Evolutionary conservation across 176 grass and related monocot genomes (phyloP).

Genomic region (Musa itinerans): DNA sequence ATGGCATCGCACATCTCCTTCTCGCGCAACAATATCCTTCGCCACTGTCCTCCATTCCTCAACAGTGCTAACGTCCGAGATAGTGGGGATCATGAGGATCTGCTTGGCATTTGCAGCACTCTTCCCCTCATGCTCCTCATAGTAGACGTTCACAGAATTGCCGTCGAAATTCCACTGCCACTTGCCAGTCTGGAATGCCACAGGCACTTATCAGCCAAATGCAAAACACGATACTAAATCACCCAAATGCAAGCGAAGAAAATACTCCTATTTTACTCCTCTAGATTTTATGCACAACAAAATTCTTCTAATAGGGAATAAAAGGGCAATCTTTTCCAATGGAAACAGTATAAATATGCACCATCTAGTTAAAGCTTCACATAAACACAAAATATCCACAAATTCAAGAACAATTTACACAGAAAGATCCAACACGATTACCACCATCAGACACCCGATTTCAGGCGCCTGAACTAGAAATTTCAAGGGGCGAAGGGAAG

Average conservation of each 20-base stretch:
- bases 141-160: conserved; percentile 56
- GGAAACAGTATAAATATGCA: background rate
- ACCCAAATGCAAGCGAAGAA: background rate
- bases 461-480: background rate
- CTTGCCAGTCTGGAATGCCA: conserved; percentile 59
- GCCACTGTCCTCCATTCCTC: conserved; percentile 78
- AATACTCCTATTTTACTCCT: background rate
- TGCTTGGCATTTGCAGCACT: conserved; percentile 49
- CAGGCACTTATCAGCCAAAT: conserved; percentile 8
- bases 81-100: conserved; percentile 90
- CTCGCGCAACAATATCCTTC: conserved; percentile 55
- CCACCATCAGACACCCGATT: background rate
- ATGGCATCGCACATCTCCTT: conserved; percentile 53
- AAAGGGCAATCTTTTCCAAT: background rate
- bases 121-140: conserved; percentile 52
- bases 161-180: conserved; percentile 85
- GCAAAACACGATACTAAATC: conserved; percentile 15
- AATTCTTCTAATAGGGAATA: background rate
- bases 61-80: conserved; percentile 94
- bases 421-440: background rate
- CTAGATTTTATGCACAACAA: background rate
- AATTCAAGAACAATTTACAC: background rate
- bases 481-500: background rate
- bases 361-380: background rate
- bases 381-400: background rate